Evolutionary conservation across 345 rosid genomes (phyloP), one percentile per base, ranked within the genome.

Genomic region (Salix koriyanagi): DNA sequence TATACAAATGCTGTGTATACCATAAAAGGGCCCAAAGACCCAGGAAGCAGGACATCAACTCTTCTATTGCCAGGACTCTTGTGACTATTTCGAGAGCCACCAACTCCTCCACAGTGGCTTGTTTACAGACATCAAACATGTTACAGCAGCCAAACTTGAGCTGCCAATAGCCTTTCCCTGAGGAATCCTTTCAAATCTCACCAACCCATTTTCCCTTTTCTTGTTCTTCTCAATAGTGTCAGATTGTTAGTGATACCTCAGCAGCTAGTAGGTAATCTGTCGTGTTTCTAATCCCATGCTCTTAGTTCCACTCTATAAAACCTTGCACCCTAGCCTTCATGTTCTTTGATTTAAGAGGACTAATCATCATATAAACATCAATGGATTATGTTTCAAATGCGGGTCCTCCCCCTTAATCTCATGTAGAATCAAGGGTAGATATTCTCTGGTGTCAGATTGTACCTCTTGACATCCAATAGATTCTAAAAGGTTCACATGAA

Each of bases 381-480:
- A 16, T 48, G 18, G 18, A 13, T 48, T 48, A 15, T 48, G 21
- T 0, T 48, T 48, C 54, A 13, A 3, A 48, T 48, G 54, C 5
- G 9, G 60, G 60, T 19, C 60, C 60, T 42, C 7, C 36, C 62
- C 2, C 67, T 7, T 21, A 52, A 54, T 52, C 41, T 69, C 0
- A 32, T 28, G 62, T 36, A 2, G 21, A 16, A 77, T 48, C 37
- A 30, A 36, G 64, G 66, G 71, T 16, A 16, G 11, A 77, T n/a
- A 36, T 39, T 13, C 36, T 36, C 6, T 67, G 36, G 39, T 69
- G 34, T 54, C 34, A 34, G 36, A n/a, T 8, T 19, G 36, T 34
- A 37, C 14, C 41, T 30, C 19, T 12, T 74, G 30, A 58, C 73
- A 69, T 67, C 76, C 73, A 79, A 74, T 15, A 2, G 70, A 76